Conservation (phyloP, 2,329 filamentous ascomycete genomes). For the Emergomyces pasteurianus region DNA sequence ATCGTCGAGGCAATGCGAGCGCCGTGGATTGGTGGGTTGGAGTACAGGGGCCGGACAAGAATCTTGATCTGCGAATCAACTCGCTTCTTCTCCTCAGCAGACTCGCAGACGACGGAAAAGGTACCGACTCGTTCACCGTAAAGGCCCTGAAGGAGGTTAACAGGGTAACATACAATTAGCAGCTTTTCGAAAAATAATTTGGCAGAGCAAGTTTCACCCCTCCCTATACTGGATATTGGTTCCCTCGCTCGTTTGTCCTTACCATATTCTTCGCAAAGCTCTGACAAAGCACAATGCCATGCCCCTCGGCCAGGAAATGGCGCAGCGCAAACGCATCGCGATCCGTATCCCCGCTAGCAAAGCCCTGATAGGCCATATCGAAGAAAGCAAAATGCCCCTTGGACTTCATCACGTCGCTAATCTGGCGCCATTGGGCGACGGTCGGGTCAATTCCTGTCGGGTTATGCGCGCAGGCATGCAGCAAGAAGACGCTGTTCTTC, state of each 20-base stretch:
- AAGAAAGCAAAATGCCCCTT: slow-evolving; percentile 91
- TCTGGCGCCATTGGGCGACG: slow-evolving; percentile 80
- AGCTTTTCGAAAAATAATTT: too few species aligned
- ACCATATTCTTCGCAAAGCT: slow-evolving; percentile 99
- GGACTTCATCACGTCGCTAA: slow-evolving; percentile 75
- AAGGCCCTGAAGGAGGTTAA: slow-evolving; percentile 53
- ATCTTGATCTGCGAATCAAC: slow-evolving; percentile 98
- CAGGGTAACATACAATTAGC: too few species aligned
- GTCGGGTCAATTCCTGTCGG: slow-evolving; percentile 94
- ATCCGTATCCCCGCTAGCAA: slow-evolving; percentile 84
- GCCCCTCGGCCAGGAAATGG: slow-evolving; percentile 85
- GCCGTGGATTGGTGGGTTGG: slow-evolving; percentile 93
- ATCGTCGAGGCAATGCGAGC: slow-evolving; percentile 89
- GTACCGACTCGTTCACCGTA: slow-evolving; percentile 97
- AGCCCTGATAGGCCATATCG: slow-evolving; percentile 99
- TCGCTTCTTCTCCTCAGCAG: slow-evolving; percentile 83
- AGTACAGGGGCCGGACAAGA: slow-evolving; percentile 91
- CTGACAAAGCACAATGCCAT: slow-evolving; percentile 78
- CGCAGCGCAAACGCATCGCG: slow-evolving; percentile 88
- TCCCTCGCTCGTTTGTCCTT: slow-evolving; percentile 17
- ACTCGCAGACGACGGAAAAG: slow-evolving; percentile 81
- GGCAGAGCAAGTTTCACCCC: too few species aligned
- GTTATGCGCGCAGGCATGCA: slow-evolving; percentile 97
- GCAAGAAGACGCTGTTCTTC: slow-evolving; percentile 75
- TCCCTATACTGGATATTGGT: too few species aligned